Evolutionary conservation across 2,329 filamentous ascomycete species (phyloP), one percentile per base, ranked within the genome.

Genomic region (Neophaeococcomyces mojaviensis): DNA sequence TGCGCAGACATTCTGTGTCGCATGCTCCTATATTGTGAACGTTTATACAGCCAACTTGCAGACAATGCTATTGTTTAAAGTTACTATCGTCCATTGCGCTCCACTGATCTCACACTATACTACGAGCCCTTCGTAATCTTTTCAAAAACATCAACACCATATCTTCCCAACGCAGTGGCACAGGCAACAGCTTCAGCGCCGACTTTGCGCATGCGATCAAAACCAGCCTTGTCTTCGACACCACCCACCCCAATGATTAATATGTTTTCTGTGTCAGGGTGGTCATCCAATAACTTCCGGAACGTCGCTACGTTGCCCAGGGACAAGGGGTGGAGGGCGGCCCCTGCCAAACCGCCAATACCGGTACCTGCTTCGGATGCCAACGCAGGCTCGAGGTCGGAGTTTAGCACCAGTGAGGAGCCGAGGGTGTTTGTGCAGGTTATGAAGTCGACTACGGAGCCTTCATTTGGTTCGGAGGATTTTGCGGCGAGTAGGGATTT

Each of bases 371-470:
- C 71, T 0, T 75, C 76, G 2, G 80, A 76, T 6, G 68, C 67
- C 2, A 82, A 62, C 2, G 67, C 65, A 0, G 68, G 61, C 32
- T 49, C 46, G 13, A 54, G 51, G 9, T 31, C 49, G 20, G 42
- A 44, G 10, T 66, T 55, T 1, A 86, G 61, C 1, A 87, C 65
- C 0, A 89, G 68, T 36, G 78, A 84, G 0, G 74, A 79, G 1
- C 85, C 86, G 0, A 89, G 74, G 0, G 79, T 89, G 57, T 89
- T 89, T 1, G 80, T 85, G 0, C 83, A 76, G 0, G 85, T 88
- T 53, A 89, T 71, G 63, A 89, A 89, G 50, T 58, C 49, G 8
- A 57, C 44, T 15, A 52, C 48, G 15, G 39, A 44, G 15, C 49
- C 49, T 39, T 54, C 53, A 15, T 48, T 50, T 2, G 55, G 55